A percentile compares a stretch with the other conserved stretches of the same genome.
Conservation (phyloP, 1,284 basidiomycete species). For the Trichosporon ovoides region DNA sequence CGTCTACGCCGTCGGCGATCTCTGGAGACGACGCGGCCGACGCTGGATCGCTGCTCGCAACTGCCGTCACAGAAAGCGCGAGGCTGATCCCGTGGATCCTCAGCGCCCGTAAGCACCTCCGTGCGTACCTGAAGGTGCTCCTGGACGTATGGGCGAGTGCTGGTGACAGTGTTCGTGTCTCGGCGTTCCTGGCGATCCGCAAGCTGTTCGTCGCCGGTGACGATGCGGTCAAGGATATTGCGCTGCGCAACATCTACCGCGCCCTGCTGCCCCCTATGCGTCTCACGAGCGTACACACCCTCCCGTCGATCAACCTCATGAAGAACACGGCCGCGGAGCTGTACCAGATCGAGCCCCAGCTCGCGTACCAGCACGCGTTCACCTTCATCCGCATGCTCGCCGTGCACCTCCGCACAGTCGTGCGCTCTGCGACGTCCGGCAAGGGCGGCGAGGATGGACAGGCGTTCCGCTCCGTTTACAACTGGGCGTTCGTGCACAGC, state of each 20-base stretch:
- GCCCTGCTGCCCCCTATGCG: conserved; percentile 70
- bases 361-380: conserved; percentile 86
- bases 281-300: conserved; percentile 74
- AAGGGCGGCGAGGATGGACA: conserved; percentile 56
- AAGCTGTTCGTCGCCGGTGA: conserved; percentile 75
- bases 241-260: conserved; percentile 70
- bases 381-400: conserved; percentile 94
- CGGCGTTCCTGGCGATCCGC: conserved; percentile 80
- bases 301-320: conserved; percentile 94
- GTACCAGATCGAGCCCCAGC: conserved; percentile 62
- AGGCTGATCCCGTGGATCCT: conserved; percentile 83
- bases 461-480: conserved; percentile 86
- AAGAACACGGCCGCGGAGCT: conserved; percentile 95
- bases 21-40: conserved; percentile 36
- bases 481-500: conserved; percentile 96
- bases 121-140: conserved; percentile 79
- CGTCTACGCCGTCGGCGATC: conserved; percentile 51
- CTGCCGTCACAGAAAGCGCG: conserved; percentile 72
- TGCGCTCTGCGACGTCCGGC: conserved; percentile 31
- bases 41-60: conserved; percentile 54
- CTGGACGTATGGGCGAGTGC: conserved; percentile 76
- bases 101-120: conserved; percentile 73
- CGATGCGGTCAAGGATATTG: conserved; percentile 73
- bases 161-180: conserved; percentile 75
- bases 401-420: conserved; percentile 72